Conservation (phyloP, 2,329 filamentous ascomycete species). For the Hypocrella siamensis region DNA sequence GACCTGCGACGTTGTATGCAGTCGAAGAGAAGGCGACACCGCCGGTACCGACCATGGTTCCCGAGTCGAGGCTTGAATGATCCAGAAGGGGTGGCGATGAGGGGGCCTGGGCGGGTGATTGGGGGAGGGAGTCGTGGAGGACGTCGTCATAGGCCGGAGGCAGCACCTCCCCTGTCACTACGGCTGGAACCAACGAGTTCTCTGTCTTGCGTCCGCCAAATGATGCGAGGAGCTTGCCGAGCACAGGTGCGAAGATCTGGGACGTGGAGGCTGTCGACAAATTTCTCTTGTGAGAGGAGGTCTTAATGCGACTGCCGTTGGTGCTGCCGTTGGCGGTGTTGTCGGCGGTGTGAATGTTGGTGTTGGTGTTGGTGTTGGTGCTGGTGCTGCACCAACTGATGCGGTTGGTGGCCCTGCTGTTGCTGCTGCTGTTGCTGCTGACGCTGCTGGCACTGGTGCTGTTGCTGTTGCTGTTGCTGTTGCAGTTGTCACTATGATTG, state of each 20-base stretch:
- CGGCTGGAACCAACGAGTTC: background rate
- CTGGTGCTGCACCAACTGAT: too few relatives aligned
- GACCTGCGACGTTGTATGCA: slow-evolving; percentile 13
- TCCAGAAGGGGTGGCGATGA: background rate
- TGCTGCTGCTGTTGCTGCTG: slow-evolving; percentile 20
- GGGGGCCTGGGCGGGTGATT: too few relatives aligned
- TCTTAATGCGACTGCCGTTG: slow-evolving; percentile 10
- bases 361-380: too few relatives aligned
- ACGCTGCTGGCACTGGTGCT: slow-evolving; percentile 27
- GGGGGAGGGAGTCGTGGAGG: slow-evolving; percentile 7
- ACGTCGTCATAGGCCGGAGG: slow-evolving; percentile 17
- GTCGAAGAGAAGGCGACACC: slow-evolving; percentile 7
- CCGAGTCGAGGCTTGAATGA: background rate
- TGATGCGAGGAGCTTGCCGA: slow-evolving; percentile 6
- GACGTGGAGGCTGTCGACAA: slow-evolving; percentile 1
- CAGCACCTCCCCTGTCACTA: slow-evolving; percentile 6
- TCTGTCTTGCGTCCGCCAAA: slow-evolving; percentile 3
- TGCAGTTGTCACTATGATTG: slow-evolving; percentile 1
- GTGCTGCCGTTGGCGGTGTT: slow-evolving; percentile 18
- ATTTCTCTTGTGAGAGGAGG: background rate
- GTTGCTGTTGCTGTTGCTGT: slow-evolving; percentile 10
- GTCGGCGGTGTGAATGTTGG: too few relatives aligned
- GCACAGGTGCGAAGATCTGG: slow-evolving; percentile 1
- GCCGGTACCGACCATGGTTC: slow-evolving; percentile 10
- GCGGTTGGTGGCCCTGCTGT: slow-evolving; percentile 20